Percentiles rank a stretch among this genome's conserved stretches.
phyloP scores from a whole-genome alignment of 371 early-diverging fungal genomes.

The Haplosporangium sp. region DNA sequence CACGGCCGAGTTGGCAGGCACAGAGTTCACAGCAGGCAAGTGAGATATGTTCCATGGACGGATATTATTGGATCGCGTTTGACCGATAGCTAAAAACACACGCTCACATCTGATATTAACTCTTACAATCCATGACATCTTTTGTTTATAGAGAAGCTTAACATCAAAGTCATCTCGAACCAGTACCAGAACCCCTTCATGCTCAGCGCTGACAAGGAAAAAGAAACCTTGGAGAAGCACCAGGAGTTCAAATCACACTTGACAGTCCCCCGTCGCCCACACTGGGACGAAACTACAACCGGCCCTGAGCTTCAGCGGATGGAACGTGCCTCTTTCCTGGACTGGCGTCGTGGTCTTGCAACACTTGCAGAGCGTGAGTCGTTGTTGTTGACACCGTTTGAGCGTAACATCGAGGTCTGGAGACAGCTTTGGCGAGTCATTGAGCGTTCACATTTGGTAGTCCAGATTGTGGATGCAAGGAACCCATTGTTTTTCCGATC shows the following conservation, averaged over 20 bases:
- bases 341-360: constrained; percentile 93
- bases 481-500: constrained; percentile 97
- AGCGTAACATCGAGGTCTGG: constrained; percentile 99
- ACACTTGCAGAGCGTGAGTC: constrained; percentile 84
- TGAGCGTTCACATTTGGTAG: constrained; percentile 96
- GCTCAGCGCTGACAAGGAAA: constrained; percentile 81
- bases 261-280: constrained; percentile 90
- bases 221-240: constrained; percentile 78
- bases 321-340: constrained; percentile 90
- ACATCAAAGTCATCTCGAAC: constrained; percentile 86
- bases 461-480: constrained; percentile 99
- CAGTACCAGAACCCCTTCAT: constrained; percentile 86
- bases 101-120: too few species aligned
- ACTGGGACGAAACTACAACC: constrained; percentile 90
- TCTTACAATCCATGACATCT: background rate
- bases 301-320: constrained; percentile 81
- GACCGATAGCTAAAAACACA: too few species aligned
- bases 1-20: constrained; percentile 95
- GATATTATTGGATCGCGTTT: too few species aligned
- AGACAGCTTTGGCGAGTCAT: constrained; percentile 99
- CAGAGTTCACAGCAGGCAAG: constrained; percentile 94
- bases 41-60: background rate
- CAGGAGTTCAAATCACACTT: constrained; percentile 76
- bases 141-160: constrained; percentile 73
- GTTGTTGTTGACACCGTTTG: constrained; percentile 96